A percentile compares a stretch with the other conserved stretches of the same genome.
phyloP scores from a whole-genome alignment of 2,329 filamentous ascomycete genomes.

The Aspergillus japonicus region DNA sequence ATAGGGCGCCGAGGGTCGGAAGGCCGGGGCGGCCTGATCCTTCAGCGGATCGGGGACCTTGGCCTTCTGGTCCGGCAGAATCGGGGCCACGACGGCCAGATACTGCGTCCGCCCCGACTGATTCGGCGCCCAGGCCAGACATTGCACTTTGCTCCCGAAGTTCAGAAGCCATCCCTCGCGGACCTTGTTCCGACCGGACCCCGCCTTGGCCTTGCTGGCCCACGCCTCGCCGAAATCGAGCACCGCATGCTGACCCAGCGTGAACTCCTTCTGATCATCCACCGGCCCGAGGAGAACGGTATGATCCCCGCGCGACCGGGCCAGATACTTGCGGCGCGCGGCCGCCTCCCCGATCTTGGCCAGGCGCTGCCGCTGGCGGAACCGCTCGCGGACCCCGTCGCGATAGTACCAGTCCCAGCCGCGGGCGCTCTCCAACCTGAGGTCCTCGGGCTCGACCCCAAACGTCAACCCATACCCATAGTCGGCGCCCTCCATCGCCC shows the following conservation, averaged over 20 bases:
- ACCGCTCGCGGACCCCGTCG: constrained; percentile 39
- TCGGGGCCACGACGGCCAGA: constrained; percentile 51
- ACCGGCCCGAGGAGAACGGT: constrained; percentile 53
- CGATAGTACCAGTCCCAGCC: constrained; percentile 57
- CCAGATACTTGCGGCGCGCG: constrained; percentile 44
- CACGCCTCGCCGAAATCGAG: constrained; percentile 51
- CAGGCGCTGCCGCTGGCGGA: constrained; percentile 44
- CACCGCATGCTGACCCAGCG: constrained; percentile 42
- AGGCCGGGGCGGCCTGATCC: constrained; percentile 47
- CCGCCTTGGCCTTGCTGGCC: constrained; percentile 19
- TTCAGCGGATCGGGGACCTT: constrained; percentile 27
- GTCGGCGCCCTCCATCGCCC: constrained; percentile 26
- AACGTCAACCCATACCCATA: constrained; percentile 45
- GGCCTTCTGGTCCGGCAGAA: constrained; percentile 38
- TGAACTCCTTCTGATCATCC: constrained; percentile 44
- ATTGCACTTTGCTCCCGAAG: constrained; percentile 54
- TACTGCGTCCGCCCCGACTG: constrained; percentile 52
- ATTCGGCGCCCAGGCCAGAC: constrained; percentile 49
- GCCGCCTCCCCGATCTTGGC: constrained; percentile 37
- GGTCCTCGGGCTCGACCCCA: constrained; percentile 42
- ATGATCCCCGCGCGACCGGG: constrained; percentile 33
- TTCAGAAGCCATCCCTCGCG: constrained; percentile 57
- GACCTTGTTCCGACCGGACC: constrained; percentile 19
- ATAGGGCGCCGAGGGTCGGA: constrained; percentile 49
- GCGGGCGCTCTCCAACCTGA: constrained; percentile 46